A percentile compares a stretch with the other conserved stretches of the same genome.
phyloP scores from a whole-genome alignment of 306 rosid genomes.

The Canavalia ensiformis region DNA sequence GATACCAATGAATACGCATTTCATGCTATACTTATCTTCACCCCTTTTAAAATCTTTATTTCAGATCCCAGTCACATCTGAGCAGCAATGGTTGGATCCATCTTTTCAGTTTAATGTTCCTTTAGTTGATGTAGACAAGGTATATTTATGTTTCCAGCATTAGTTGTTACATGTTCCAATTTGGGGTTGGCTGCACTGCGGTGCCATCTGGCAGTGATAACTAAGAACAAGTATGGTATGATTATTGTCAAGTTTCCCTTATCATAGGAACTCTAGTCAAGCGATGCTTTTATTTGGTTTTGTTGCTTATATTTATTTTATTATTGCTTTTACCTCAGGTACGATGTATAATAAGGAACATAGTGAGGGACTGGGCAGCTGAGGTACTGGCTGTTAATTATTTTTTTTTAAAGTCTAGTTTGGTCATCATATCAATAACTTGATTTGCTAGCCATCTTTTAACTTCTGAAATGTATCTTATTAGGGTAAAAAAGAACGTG shows the following conservation, averaged over 20 bases:
- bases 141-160: slow-evolving; percentile 48
- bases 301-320: slow-evolving; percentile 7
- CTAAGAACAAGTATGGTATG: no score
- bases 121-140: slow-evolving; percentile 95
- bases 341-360: slow-evolving; percentile 85
- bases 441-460: slow-evolving; percentile 24
- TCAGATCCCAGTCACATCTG: slow-evolving; percentile 66
- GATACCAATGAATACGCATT: slow-evolving; percentile 3
- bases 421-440: slow-evolving; percentile 22
- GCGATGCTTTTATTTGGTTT: slow-evolving; percentile 22
- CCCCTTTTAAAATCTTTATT: slow-evolving; percentile 35
- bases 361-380: slow-evolving; percentile 96
- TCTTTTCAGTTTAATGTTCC: slow-evolving; percentile 82
- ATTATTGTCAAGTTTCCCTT: not conserved
- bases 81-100: slow-evolving; percentile 76
- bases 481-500: slow-evolving; percentile 95
- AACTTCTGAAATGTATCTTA: slow-evolving; percentile 39
- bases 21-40: not conserved
- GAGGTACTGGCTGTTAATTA: slow-evolving; percentile 66
- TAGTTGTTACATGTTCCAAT: slow-evolving; percentile 19
- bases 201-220: no score
- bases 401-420: not conserved
- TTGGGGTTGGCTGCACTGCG: not conserved
- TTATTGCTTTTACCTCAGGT: slow-evolving; percentile 63
- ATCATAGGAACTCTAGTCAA: slow-evolving; percentile 25